A percentile compares a stretch with the other conserved stretches of the same genome.
Evolutionary conservation across 2,329 filamentous ascomycete genomes (phyloP).

Genomic region (Aspergillus quadricinctus): DNA sequence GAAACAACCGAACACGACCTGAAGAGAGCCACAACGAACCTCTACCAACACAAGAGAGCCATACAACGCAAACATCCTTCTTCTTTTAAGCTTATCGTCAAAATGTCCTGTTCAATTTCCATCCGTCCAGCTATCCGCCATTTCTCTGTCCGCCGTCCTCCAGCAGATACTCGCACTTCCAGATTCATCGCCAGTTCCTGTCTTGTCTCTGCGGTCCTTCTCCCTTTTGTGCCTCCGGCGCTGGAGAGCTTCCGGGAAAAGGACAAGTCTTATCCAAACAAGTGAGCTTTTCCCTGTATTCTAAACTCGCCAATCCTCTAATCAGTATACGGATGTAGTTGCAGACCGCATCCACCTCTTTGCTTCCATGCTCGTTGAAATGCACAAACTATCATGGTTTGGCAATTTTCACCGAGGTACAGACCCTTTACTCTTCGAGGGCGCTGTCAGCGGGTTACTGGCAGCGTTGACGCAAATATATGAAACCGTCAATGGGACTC

Average conservation of each 20-base stretch:
- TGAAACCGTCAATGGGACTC: neutral
- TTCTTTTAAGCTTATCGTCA: neutral
- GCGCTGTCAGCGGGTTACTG: neutral
- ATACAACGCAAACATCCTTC: neutral
- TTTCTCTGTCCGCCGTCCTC: conserved; percentile 42
- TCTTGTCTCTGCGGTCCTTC: conserved; percentile 39
- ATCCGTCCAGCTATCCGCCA: conserved; percentile 39
- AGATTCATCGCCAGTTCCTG: conserved; percentile 40
- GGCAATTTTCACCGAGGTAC: neutral
- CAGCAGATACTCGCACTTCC: conserved; percentile 35
- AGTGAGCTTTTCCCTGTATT: conserved; percentile 24
- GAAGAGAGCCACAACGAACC: neutral
- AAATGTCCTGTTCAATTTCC: conserved; percentile 18
- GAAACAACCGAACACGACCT: neutral
- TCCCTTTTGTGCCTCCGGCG: conserved; percentile 45
- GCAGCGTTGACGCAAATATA: neutral
- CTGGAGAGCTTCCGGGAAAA: conserved; percentile 43
- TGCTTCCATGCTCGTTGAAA: conserved; percentile 40
- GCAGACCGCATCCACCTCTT: conserved; percentile 37
- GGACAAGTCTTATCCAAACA: conserved; percentile 35
- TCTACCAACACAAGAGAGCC: neutral
- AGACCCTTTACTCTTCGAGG: neutral
- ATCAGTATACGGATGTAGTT: neutral
- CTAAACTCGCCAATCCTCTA: neutral
- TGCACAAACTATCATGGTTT: neutral